Percentiles rank a stretch among this genome's conserved stretches.
Conservation (phyloP, 2,329 filamentous ascomycete genomes). For the Exophiala sp. region DNA sequence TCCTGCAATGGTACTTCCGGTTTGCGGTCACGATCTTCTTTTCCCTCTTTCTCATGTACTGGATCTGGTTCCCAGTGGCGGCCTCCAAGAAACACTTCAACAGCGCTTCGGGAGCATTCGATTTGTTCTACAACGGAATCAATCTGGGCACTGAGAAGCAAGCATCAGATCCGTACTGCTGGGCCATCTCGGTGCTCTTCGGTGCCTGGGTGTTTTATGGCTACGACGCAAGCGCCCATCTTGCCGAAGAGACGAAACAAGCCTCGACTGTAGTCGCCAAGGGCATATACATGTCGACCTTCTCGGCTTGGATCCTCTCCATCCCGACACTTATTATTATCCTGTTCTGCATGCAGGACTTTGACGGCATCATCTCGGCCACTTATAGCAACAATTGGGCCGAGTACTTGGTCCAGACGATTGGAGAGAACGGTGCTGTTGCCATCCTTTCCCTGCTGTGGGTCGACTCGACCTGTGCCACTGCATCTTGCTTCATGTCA, state of each 20-base stretch:
- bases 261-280: constrained; percentile 37
- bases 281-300: constrained; percentile 39
- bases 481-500: constrained; percentile 38
- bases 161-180: constrained; percentile 38
- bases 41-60: constrained; percentile 36
- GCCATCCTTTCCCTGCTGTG: constrained; percentile 37
- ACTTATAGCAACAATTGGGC: constrained; percentile 41
- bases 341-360: constrained; percentile 43
- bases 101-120: constrained; percentile 33
- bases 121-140: constrained; percentile 40
- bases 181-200: constrained; percentile 36
- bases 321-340: constrained; percentile 39
- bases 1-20: constrained; percentile 38
- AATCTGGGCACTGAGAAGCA: constrained; percentile 35
- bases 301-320: constrained; percentile 38
- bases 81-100: constrained; percentile 36
- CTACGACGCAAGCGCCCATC: constrained; percentile 33
- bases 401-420: constrained; percentile 38
- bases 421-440: constrained; percentile 36
- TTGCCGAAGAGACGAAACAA: constrained; percentile 39
- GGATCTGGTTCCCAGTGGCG: constrained; percentile 40
- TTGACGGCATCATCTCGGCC: constrained; percentile 37
- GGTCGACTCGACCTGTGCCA: constrained; percentile 39
- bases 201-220: constrained; percentile 39
- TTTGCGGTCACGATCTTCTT: constrained; percentile 39